A percentile compares a stretch with the other conserved stretches of the same genome.
phyloP scores from a whole-genome alignment of 2,329 filamentous ascomycete species.

The Fusarium redolens region DNA sequence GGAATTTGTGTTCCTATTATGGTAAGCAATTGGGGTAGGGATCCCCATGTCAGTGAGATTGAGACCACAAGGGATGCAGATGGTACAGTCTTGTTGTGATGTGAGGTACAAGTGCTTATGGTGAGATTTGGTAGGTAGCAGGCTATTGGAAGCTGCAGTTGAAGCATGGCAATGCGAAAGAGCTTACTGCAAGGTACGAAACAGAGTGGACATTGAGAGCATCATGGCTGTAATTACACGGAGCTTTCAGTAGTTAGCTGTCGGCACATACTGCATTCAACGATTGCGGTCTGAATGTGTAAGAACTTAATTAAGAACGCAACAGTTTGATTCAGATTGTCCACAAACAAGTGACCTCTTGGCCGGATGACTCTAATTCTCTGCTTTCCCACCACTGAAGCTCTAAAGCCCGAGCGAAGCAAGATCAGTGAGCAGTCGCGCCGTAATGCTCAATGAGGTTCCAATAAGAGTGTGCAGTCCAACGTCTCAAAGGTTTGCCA shows the following conservation, averaged over 20 bases:
- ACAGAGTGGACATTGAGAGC: background rate
- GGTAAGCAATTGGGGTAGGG: background rate
- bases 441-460: slow-evolving; percentile 1
- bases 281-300: no score
- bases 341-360: no score
- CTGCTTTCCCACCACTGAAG: background rate
- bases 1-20: background rate
- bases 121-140: background rate
- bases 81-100: background rate
- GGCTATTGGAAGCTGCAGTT: background rate
- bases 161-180: background rate
- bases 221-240: no score
- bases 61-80: background rate
- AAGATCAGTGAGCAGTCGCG: background rate
- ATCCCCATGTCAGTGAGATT: background rate
- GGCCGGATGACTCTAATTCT: no score
- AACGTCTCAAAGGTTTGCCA: background rate
- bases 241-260: background rate
- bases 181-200: no score
- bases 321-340: background rate
- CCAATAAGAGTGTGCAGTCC: background rate
- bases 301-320: no score
- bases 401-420: background rate
- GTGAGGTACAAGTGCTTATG: background rate
- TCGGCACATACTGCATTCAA: no score